These are phyloP conservation scores for Russula sp. DNA, from an alignment of 768 basidiomycete genomes.

Conservation along the genomic window DNA sequence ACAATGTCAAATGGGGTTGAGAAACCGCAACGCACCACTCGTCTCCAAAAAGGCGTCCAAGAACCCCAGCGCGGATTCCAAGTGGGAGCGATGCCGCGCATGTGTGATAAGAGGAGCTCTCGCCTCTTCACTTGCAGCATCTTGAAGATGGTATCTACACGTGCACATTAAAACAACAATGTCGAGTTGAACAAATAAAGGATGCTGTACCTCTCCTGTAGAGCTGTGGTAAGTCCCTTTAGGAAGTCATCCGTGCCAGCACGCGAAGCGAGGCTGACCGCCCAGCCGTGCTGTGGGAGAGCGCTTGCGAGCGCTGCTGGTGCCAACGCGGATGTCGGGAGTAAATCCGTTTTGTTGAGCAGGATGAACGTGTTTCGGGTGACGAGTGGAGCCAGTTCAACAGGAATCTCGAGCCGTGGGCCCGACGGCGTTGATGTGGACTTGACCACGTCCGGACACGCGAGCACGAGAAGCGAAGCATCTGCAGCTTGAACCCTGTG, in stretches of 20 bases:
- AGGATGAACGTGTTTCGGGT: constrained; percentile 61
- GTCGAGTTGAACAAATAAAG: not conserved
- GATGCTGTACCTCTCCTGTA: constrained; percentile 48
- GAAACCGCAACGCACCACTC: constrained; percentile 36
- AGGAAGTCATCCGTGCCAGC: constrained; percentile 60
- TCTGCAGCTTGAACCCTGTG: constrained; percentile 64
- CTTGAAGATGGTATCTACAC: constrained; percentile 26
- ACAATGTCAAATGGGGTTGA: not conserved
- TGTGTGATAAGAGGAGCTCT: constrained; percentile 71
- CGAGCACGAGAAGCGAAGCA: constrained; percentile 75
- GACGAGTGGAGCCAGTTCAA: constrained; percentile 49
- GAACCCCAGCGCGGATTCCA: constrained; percentile 61
- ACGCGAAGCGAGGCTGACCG: constrained; percentile 57
- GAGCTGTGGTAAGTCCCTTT: constrained; percentile 49
- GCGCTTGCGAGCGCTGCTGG: not conserved
- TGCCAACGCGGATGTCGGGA: constrained; percentile 29
- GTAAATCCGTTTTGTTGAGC: constrained; percentile 75
- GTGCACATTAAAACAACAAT: not conserved
- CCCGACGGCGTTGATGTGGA: constrained; percentile 6
- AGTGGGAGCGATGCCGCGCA: constrained; percentile 72
- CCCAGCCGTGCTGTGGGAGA: constrained; percentile 44
- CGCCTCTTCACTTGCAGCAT: constrained; percentile 29
- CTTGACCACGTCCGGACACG: constrained; percentile 51
- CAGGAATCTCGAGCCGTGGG: constrained; percentile 41
- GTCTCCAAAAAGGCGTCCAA: constrained; percentile 58